Base-by-base conservation (phyloP, 345 rosid species). In the Acer negundo region DNA sequence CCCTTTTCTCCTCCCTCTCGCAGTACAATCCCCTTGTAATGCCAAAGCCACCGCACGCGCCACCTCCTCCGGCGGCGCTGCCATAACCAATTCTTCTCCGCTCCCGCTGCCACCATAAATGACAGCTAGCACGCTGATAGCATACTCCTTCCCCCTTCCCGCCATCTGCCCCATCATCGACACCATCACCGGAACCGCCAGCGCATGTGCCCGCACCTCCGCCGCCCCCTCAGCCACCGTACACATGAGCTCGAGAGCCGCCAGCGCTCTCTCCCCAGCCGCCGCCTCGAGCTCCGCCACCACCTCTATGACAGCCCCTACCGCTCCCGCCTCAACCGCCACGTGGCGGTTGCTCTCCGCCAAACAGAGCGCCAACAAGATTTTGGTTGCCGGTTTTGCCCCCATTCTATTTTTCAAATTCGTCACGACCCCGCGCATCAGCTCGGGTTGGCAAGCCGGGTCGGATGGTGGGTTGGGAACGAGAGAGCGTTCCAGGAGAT, bases 171-270 rank as follows among this genome's bases (percentile, higher is more conserved):
- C 97, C 98, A 94, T 94, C 84, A 91, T 92, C 0, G 91, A 77
- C 67, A 95, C 98, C 97, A 95, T 95, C 75, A 87, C 97, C 10
- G 97, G 98, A 58, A 95, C 97, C 8, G 93, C 91, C 79, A 95
- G 87, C 6, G 93, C 95, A 79, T 93, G 98, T 23, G 87, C 80
- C 15, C 94, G 84, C 82, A 90, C 85, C 86, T 91, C 94, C 68
- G 92, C 93, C 23, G 95, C 93, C 24, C 97, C 97, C 77, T 88
- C 92, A 2, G 78, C 75, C 64, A 92, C 94, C 75, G 92, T 95
- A 69, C 97, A 93, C 80, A 89, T 84, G 26, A 91, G 90, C 87
- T 93, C 97, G 72, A 95, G 86, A 10, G 93, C 97, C 20, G 97
- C 97, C 56, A 95, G 75, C 1, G 91, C 97, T 16, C 97, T 81